phyloP scores from a whole-genome alignment of 352 stramenopile species.

The Plasmopara viticola region DNA sequence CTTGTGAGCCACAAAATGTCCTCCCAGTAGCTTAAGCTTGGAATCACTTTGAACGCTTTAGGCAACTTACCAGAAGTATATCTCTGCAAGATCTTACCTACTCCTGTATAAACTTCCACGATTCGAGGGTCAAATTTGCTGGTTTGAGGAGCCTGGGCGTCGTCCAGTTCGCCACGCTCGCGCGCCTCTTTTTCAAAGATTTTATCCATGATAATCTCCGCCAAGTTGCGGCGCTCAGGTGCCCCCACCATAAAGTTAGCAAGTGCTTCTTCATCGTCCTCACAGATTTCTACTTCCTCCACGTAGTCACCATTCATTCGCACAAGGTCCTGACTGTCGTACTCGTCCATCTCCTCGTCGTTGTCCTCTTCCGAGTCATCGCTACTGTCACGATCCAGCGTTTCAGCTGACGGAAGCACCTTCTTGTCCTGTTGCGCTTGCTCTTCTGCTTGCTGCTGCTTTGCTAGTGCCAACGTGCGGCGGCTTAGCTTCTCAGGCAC shows the following conservation, averaged over 20 bases:
- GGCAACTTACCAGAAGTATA: constrained; percentile 98
- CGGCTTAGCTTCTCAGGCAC: constrained; percentile 77
- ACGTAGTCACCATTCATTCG: constrained; percentile 89
- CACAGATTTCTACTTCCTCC: constrained; percentile 84
- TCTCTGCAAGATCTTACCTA: constrained; percentile 94
- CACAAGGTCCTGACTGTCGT: constrained; percentile 86
- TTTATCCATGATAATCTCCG: constrained; percentile 99
- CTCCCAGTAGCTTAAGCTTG: constrained; percentile 98
- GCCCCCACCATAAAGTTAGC: constrained; percentile 84
- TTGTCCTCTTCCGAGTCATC: constrained; percentile 74
- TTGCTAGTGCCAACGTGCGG: constrained; percentile 71
- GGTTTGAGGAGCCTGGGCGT: constrained; percentile 38
- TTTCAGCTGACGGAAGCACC: constrained; percentile 11
- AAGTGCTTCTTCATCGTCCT: constrained; percentile 82
- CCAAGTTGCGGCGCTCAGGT: constrained; percentile 88
- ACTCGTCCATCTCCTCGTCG: constrained; percentile 81
- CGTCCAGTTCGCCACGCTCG: constrained; percentile 75
- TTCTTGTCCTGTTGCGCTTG: constrained; percentile 43
- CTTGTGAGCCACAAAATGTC: constrained; percentile 96
- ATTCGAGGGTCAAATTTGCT: constrained; percentile 91
- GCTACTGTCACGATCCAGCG: constrained; percentile 33
- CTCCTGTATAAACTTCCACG: constrained; percentile 97
- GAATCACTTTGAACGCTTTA: constrained; percentile 99
- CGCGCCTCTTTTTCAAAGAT: constrained; percentile 95
- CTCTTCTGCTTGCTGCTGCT: constrained; percentile 76